phyloP scores from a whole-genome alignment of 2,329 filamentous ascomycete species.

The Chaetomium strumarium region DNA sequence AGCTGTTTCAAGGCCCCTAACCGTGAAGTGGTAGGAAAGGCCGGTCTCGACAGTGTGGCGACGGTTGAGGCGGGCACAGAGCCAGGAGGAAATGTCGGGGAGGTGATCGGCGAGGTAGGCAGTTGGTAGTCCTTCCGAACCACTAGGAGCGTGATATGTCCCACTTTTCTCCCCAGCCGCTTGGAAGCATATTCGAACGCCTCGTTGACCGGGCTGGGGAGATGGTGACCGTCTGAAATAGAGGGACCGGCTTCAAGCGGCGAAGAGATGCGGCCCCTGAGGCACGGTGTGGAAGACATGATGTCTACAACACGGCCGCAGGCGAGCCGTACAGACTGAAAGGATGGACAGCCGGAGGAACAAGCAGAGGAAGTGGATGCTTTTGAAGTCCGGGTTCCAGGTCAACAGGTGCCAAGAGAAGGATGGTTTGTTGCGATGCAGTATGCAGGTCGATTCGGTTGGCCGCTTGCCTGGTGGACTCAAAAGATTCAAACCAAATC shows the following conservation, averaged over 20 bases:
- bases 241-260: conserved; percentile 58
- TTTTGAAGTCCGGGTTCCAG: background rate
- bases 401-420: background rate
- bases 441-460: background rate
- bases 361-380: background rate
- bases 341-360: background rate
- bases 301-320: background rate
- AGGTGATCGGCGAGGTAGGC: conserved; percentile 17
- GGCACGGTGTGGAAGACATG: conserved; percentile 30
- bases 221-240: conserved; percentile 50
- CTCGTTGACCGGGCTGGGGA: conserved; percentile 49
- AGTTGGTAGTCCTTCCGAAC: conserved; percentile 18
- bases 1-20: conserved; percentile 35
- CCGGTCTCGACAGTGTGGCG: conserved; percentile 14
- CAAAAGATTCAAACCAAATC: conserved; percentile 3
- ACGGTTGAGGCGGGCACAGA: conserved; percentile 14
- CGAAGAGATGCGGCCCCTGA: conserved; percentile 55
- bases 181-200: conserved; percentile 55
- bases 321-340: background rate
- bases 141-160: conserved; percentile 50
- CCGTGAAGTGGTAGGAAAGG: conserved; percentile 25
- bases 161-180: conserved; percentile 48
- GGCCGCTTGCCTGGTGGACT: background rate
- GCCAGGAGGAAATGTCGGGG: conserved; percentile 16
- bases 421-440: background rate